Base-by-base conservation (phyloP, 2,329 filamentous ascomycete species). In the Xylariaceae sp. region DNA sequence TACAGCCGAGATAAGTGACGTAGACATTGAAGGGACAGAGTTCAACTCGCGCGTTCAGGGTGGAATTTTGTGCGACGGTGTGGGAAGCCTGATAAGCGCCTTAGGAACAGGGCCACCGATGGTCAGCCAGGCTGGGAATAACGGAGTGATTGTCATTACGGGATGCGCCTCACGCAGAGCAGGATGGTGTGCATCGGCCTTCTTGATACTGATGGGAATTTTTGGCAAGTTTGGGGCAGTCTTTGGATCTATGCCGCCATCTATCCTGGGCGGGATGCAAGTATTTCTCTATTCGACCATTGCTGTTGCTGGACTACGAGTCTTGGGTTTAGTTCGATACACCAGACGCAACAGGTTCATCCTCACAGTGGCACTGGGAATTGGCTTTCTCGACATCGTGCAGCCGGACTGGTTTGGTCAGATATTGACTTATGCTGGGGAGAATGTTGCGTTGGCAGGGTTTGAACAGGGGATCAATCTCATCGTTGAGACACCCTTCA, bases 31-130 rank as follows among this genome's bases (percentile, higher is more conserved):
- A 56, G 86, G 87, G 16, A 75, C 76, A 2, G 70, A 82, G 20
- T 89, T 88, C 74, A 86, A 89, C 68, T 83, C 81, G n/a, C 80
- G 86, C 2, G 88, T 89, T 63, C 86, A 89, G 66, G 87, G 87
- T 7, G 86, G 87, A 48, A 82, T 89, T 9, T 74, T 89, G 2
- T 85, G 85, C 1, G 87, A 89, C 64, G 86, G 86, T 0, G 68
- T 89, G n/a, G 87, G 86, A 62, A 84, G 85, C 59, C 73, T 88
- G 46, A 64, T 89, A 40, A 82, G 82, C 29, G 85, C 82, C 1
- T 79, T 89, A 37, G 84, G 81, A 68, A 89, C 87, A 6, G 87
- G 88, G 59, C 86, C 84, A 0, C 86, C 87, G 4, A 88, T 89
- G 84, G 83, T 81, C 2, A 85, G 83, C 0, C 88, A 89, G 63